phyloP scores from a whole-genome alignment of 257 asterid species.

The Plantago ovata region DNA sequence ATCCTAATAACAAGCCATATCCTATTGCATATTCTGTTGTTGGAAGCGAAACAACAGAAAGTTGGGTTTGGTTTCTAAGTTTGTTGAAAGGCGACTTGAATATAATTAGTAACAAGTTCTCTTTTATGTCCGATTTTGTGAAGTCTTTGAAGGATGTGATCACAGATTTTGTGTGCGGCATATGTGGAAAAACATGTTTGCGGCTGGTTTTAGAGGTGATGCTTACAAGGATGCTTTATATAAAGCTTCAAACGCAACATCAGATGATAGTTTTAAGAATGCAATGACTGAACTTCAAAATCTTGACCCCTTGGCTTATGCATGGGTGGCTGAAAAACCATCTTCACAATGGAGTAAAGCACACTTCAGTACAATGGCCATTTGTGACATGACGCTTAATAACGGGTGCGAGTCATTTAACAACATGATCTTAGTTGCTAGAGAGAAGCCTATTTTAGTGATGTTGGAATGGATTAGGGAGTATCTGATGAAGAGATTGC shows the following conservation, averaged over 20 bases:
- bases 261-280: not conserved
- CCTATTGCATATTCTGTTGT: not conserved
- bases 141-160: not conserved
- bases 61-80: not conserved
- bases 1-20: not conserved
- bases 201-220: not conserved
- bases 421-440: not conserved
- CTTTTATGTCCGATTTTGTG: not conserved
- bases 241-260: not conserved
- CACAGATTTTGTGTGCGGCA: not conserved
- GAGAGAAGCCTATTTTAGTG: not conserved
- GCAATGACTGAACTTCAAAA: not conserved
- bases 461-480: not conserved
- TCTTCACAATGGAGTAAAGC: conserved; percentile 3
- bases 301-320: not conserved
- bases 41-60: not conserved
- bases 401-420: conserved; percentile 1
- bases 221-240: not conserved
- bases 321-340: conserved; percentile 1
- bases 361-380: not conserved
- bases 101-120: not conserved
- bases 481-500: not conserved
- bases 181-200: not conserved
- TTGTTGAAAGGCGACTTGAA: not conserved
- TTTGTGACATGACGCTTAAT: conserved; percentile 1